Percentiles rank a stretch among this genome's conserved stretches.
These are phyloP conservation scores for Lizonia empirigonia DNA, from an alignment of 2,329 filamentous ascomycete species.

Conservation along the genomic window DNA sequence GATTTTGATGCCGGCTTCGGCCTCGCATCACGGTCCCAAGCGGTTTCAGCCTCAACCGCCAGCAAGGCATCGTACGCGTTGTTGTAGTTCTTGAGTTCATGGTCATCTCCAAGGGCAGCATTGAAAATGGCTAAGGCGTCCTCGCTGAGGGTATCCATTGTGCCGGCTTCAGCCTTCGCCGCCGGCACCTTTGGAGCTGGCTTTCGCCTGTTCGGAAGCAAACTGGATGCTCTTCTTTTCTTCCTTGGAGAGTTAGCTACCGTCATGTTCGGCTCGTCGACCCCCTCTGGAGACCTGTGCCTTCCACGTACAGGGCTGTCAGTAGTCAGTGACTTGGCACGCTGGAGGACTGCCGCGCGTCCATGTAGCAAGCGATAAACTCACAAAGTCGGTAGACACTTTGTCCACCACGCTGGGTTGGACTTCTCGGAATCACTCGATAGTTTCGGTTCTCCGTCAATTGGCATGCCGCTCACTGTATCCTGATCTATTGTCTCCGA, in stretches of 20 bases:
- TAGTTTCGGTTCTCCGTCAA: constrained; percentile 34
- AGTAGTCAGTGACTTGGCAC: constrained; percentile 12
- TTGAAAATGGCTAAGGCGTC: constrained; percentile 12
- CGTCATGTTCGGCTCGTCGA: constrained; percentile 34
- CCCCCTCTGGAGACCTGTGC: constrained; percentile 28
- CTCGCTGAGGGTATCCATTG: constrained; percentile 1
- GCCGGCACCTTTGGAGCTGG: constrained; percentile 18
- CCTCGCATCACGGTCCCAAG: constrained; percentile 48
- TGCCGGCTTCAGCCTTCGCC: constrained; percentile 7
- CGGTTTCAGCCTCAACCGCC: constrained; percentile 31
- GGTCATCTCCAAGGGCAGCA: constrained; percentile 1
- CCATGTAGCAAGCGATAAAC: constrained; percentile 4
- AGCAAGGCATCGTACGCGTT: constrained; percentile 36
- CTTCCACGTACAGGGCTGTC: constrained; percentile 43
- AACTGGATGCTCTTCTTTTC: constrained; percentile 38
- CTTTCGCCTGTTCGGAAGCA: constrained; percentile 10
- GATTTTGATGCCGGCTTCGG: constrained; percentile 13
- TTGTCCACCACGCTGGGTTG: constrained; percentile 32
- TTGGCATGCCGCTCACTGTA: constrained; percentile 38
- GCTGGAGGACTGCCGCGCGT: neutral
- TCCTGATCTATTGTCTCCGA: constrained; percentile 25
- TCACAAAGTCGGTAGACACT: constrained; percentile 41
- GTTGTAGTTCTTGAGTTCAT: constrained; percentile 24
- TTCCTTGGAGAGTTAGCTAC: constrained; percentile 43
- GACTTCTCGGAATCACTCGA: constrained; percentile 35